Evolutionary conservation across 192 early-diverging fungal genomes (phyloP).

Genomic region (Phycomyces nitens): DNA sequence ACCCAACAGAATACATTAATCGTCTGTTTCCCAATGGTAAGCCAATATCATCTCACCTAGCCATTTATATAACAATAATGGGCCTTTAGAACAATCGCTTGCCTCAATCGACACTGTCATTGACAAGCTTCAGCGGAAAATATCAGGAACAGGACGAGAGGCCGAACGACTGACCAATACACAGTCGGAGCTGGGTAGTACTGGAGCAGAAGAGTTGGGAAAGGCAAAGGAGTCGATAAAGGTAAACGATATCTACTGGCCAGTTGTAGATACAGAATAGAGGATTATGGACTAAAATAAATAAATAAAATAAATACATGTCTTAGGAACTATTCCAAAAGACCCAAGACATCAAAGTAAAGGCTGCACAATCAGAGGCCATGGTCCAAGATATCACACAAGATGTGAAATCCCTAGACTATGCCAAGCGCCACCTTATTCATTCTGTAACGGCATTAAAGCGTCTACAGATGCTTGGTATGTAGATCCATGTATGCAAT

Average conservation of each 20-base stretch:
- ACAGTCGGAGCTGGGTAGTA: constrained; percentile 60
- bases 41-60: not conserved
- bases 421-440: constrained; percentile 89
- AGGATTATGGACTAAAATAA: not conserved
- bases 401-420: constrained; percentile 93
- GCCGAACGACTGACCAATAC: constrained; percentile 67
- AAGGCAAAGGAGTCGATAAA: constrained; percentile 73
- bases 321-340: constrained; percentile 69
- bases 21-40: constrained; percentile 73
- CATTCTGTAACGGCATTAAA: constrained; percentile 76
- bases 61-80: not conserved
- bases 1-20: constrained; percentile 77
- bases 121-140: constrained; percentile 55
- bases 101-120: constrained; percentile 62
- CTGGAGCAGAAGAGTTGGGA: constrained; percentile 61
- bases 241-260: constrained; percentile 34
- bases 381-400: constrained; percentile 94
- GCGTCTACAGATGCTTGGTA: constrained; percentile 86
- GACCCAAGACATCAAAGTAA: constrained; percentile 81
- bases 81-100: constrained; percentile 58
- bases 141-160: constrained; percentile 57
- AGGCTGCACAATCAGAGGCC: constrained; percentile 79
- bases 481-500: not conserved
- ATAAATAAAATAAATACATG: not conserved
- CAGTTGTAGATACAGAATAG: not conserved